Percentiles rank a stretch among this genome's conserved stretches.
phyloP scores from a whole-genome alignment of 2,329 filamentous ascomycete species.

The Westerdykella sp. region DNA sequence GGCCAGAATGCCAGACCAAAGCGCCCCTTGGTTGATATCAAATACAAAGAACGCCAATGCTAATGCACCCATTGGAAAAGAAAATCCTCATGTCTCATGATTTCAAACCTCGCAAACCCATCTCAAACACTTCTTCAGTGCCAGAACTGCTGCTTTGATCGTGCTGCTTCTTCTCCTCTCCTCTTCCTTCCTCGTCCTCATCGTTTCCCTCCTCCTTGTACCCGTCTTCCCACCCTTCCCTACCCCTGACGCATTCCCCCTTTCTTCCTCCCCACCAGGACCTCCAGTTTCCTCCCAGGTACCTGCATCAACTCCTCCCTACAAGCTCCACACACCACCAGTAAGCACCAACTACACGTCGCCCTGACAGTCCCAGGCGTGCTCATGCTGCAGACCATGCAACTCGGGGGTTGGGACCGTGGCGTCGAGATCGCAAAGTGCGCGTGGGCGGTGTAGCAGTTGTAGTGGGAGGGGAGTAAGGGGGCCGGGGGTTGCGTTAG shows the following conservation, averaged over 20 bases:
- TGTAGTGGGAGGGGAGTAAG: slow-evolving; percentile 8
- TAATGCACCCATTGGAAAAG: not conserved
- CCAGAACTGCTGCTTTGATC: too few species aligned
- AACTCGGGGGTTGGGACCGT: slow-evolving; percentile 7
- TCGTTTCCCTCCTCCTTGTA: not conserved
- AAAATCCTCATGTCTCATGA: not conserved
- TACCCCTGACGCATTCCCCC: not conserved
- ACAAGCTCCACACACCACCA: not conserved
- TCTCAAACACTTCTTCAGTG: not conserved
- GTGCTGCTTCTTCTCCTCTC: not conserved
- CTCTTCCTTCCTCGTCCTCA: not conserved
- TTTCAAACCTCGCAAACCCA: not conserved
- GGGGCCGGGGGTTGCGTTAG: slow-evolving; percentile 3
- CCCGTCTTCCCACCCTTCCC: not conserved
- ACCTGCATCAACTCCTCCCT: not conserved
- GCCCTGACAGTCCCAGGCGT: not conserved
- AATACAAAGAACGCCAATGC: too few species aligned
- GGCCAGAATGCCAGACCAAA: too few species aligned
- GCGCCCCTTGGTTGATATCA: too few species aligned
- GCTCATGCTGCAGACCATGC: slow-evolving; percentile 9
- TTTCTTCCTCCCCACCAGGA: not conserved
- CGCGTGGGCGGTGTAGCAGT: slow-evolving; percentile 10
- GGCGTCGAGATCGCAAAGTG: slow-evolving; percentile 10
- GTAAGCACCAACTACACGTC: not conserved
- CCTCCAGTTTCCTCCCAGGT: not conserved